A percentile compares a stretch with the other conserved stretches of the same genome.
Evolutionary conservation across 805 yeast species (phyloP).

Genomic region (Kluyveromyces siamensis): DNA sequence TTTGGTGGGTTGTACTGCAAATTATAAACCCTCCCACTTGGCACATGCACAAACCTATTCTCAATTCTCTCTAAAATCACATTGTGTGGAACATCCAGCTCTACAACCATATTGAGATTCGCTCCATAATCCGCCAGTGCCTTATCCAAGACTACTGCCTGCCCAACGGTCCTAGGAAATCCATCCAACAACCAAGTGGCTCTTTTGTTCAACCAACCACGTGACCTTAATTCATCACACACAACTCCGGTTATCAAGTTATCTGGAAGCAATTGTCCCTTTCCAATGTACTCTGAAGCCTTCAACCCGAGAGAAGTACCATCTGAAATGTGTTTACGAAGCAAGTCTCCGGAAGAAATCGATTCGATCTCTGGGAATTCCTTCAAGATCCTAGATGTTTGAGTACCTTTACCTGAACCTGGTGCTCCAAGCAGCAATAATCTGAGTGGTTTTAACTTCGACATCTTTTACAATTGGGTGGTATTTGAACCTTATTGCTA

Average conservation of each 20-base stretch:
- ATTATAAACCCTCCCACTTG: constrained; percentile 83
- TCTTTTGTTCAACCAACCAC: constrained; percentile 19
- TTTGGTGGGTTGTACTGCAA: constrained; percentile 85
- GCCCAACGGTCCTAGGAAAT: constrained; percentile 74
- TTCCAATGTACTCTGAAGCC: constrained; percentile 47
- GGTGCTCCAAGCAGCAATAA: constrained; percentile 84
- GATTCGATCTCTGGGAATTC: constrained; percentile 45
- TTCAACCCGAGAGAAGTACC: constrained; percentile 45
- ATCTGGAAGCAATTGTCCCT: constrained; percentile 73
- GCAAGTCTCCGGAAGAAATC: constrained; percentile 76
- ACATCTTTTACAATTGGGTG: background rate
- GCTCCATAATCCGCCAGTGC: constrained; percentile 33
- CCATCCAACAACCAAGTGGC: constrained; percentile 80
- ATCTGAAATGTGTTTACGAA: constrained; percentile 56
- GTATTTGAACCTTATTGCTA: no score
- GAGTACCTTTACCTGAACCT: constrained; percentile 93
- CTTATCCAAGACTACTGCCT: constrained; percentile 52
- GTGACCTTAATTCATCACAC: constrained; percentile 35
- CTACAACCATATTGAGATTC: constrained; percentile 67
- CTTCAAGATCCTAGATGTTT: constrained; percentile 55
- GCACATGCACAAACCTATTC: constrained; percentile 74
- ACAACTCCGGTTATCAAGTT: constrained; percentile 52
- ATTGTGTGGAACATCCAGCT: constrained; percentile 76
- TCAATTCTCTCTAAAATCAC: constrained; percentile 75
- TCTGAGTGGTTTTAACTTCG: constrained; percentile 39